Conservation (phyloP, 1,284 basidiomycete species). For the Thecaphora frezii region DNA sequence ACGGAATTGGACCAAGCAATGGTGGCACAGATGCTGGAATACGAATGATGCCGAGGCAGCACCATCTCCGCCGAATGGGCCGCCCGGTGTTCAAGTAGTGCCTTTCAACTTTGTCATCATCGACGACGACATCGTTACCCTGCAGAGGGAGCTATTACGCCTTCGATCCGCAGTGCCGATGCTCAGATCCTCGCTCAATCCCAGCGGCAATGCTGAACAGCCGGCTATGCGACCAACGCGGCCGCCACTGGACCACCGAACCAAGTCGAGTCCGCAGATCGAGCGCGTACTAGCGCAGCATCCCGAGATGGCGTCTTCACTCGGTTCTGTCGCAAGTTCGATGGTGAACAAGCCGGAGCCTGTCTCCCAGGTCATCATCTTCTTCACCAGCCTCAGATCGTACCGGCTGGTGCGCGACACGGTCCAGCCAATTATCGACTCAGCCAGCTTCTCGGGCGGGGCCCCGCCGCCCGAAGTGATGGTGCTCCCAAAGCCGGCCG, state of each 20-base stretch:
- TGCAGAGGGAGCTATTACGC: slow-evolving; percentile 43
- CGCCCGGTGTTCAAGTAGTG: slow-evolving; percentile 11
- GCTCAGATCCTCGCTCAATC: slow-evolving; percentile 25
- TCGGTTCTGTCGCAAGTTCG: slow-evolving; percentile 10
- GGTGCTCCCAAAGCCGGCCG: slow-evolving; percentile 44
- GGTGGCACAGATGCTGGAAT: not conserved
- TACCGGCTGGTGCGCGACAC: slow-evolving; percentile 32
- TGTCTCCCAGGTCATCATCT: slow-evolving; percentile 42
- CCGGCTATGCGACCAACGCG: slow-evolving; percentile 3
- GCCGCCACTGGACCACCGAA: slow-evolving; percentile 25
- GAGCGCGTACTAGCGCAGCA: slow-evolving; percentile 23
- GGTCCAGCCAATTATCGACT: slow-evolving; percentile 43
- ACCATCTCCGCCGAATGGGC: slow-evolving; percentile 5
- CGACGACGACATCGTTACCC: slow-evolving; percentile 44
- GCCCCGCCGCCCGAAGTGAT: slow-evolving; percentile 42
- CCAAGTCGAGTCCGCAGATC: slow-evolving; percentile 38
- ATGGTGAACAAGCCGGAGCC: slow-evolving; percentile 17
- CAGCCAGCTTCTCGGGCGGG: slow-evolving; percentile 25
- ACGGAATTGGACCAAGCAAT: not conserved
- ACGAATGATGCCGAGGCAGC: not conserved
- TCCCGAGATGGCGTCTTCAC: slow-evolving; percentile 13
- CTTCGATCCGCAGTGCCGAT: slow-evolving; percentile 42
- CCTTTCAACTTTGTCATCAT: slow-evolving; percentile 48
- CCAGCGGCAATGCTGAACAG: not conserved
- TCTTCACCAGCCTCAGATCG: slow-evolving; percentile 43